Percentiles rank a stretch among this genome's conserved stretches.
These are phyloP conservation scores for Pholiota conissans DNA, from an alignment of 768 basidiomycete species.

Conservation along the genomic window DNA sequence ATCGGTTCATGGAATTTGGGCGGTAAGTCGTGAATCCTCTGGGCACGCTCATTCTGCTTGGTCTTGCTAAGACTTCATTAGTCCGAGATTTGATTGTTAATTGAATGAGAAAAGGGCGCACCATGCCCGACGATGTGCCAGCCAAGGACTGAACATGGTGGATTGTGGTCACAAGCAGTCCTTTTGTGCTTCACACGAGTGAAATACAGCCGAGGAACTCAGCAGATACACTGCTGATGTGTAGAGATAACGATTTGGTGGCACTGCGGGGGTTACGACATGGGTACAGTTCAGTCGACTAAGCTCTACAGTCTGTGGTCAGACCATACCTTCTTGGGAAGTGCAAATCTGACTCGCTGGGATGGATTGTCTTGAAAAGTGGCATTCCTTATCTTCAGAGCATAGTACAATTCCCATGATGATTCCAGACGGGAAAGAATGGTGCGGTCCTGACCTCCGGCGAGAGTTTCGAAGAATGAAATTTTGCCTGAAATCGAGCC, in stretches of 20 bases:
- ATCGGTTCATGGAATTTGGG: conserved; percentile 30
- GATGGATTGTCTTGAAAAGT: too few species aligned
- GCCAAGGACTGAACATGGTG: conserved; percentile 22
- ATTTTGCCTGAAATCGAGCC: too few species aligned
- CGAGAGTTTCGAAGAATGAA: too few species aligned
- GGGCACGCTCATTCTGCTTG: conserved; percentile 37
- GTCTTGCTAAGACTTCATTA: conserved; percentile 19
- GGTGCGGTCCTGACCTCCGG: too few species aligned
- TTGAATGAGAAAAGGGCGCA: conserved; percentile 8
- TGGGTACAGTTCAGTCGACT: too few species aligned
- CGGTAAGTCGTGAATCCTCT: conserved; percentile 26
- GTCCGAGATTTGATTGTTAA: background rate
- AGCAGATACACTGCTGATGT: background rate
- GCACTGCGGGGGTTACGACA: too few species aligned
- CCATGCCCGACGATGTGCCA: conserved; percentile 24
- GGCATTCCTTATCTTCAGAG: too few species aligned
- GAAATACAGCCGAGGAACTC: background rate
- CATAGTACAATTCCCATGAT: too few species aligned
- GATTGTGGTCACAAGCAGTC: conserved; percentile 2
- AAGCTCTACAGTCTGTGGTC: too few species aligned
- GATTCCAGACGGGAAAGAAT: too few species aligned
- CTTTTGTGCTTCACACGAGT: conserved; percentile 1
- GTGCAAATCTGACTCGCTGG: too few species aligned
- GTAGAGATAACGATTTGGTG: background rate
- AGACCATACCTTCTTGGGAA: too few species aligned